Base-by-base conservation (phyloP, 2,329 filamentous ascomycete genomes). In the Teratosphaeria gauchensis region DNA sequence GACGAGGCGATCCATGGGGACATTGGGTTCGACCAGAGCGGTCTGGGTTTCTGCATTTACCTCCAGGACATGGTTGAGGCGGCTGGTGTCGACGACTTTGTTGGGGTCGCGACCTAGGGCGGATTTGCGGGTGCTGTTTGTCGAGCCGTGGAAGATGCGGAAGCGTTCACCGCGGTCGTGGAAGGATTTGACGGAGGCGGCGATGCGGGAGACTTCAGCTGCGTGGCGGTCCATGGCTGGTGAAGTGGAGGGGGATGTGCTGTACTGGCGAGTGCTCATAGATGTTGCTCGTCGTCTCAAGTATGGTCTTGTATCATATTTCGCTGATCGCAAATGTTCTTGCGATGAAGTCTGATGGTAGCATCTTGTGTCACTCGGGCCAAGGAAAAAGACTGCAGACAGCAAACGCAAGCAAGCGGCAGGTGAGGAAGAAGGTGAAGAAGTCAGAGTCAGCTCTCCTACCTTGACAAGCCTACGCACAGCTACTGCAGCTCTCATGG, bases 101-200 rank as follows among this genome's bases (percentile, higher is more conserved):
- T 42, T 63, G 3, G 65, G 64, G 42, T 70, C 65, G 30, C 61
- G 61, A 28, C 65, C 66, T 55, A 73, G 71, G 7, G 71, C 64
- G 8, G 72, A 71, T 30, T 80, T 79, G 7, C 88, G 84, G 42
- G 88, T 91, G 72, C 84, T 89, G 74, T 89, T 90, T 30, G 88
- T 90, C 0, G 86, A 84, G 61, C 88, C 88, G 73, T 91, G 88
- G 65, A 84, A 88, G 68, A 91, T 85, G n/a, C 87, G 81, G 72
- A 89, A 91, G 2, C 85, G 82, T 68, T 80, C 74, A 57, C 79
- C 74, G 52, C 76, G 76, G 12, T 48, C 38, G 53, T 58, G 42
- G 51, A 63, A 57, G 52, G 42, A 32, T 32, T 59, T 53, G 9
- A 63, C 52, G 46, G 53, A 35, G n/a, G 30, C 33, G 21, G 62